Conservation (phyloP, 345 rosid genomes). For the Dimocarpus longan region DNA sequence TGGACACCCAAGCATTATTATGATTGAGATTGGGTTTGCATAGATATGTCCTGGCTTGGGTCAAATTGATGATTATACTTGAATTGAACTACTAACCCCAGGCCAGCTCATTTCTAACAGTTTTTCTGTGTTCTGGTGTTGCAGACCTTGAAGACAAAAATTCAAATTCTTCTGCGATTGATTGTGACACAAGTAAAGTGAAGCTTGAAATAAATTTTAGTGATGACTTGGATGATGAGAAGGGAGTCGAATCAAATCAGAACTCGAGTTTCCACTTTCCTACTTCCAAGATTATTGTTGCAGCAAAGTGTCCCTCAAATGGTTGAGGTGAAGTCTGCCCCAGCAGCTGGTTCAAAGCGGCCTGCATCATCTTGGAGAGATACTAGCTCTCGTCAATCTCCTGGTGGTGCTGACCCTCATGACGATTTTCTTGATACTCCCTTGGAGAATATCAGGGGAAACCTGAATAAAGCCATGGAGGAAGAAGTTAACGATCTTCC, state of each 20-base stretch:
- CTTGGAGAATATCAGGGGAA: conserved; percentile 55
- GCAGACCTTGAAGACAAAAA: conserved; percentile 37
- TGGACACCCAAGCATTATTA: too few species aligned
- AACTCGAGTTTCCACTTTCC: conserved; percentile 39
- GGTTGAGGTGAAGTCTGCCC: conserved; percentile 44
- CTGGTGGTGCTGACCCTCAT: conserved; percentile 68
- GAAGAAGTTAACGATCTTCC: conserved; percentile 32
- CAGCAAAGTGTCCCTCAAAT: conserved; percentile 34
- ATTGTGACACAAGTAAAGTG: conserved; percentile 33
- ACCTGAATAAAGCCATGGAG: conserved; percentile 40
- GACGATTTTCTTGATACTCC: conserved; percentile 94
- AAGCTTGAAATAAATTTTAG: conserved; percentile 38
- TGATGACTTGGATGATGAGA: conserved; percentile 40
- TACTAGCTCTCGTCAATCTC: conserved; percentile 61
- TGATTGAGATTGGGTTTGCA: neutral
- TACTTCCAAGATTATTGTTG: conserved; percentile 17
- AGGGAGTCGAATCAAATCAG: conserved; percentile 38
- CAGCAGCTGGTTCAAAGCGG: conserved; percentile 59
- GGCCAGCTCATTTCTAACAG: conserved; percentile 17
- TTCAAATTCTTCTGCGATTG: conserved; percentile 21
- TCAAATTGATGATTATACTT: neutral
- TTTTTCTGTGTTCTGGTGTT: conserved; percentile 17
- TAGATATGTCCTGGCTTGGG: neutral
- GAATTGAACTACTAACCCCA: neutral
- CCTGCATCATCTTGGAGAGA: conserved; percentile 76